Base-by-base conservation (phyloP, 345 rosid genomes). In the Anastatica hierochuntica region DNA sequence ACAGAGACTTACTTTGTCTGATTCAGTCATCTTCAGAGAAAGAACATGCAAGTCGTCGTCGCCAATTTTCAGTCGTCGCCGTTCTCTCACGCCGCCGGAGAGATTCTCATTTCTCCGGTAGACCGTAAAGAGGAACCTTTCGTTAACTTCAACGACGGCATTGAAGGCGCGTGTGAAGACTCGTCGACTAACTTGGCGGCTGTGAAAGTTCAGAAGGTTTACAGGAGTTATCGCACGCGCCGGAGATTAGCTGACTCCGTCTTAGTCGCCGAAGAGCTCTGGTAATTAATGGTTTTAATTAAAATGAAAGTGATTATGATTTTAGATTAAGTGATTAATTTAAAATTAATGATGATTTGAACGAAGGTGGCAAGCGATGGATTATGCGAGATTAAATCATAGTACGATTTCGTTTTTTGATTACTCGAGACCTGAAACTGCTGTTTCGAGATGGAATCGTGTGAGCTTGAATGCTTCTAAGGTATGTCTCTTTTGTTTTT, bases 181-280 rank as follows among this genome's bases (percentile, higher is more conserved):
- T 47, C 57, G 10, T 3, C 71, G 5, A 4, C 58, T 10, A 59
- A 15, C 18, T 56, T 54, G 18, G 90, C 97, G 7, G 94, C 84
- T 7, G 81, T 86, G 54, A 83, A 67, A 69, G 34, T 90, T 24
- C 97, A 84, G 79, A 89, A 89, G 69, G 88, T 83, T 3, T 89
- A 89, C 58, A 62, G 85, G 68, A 73, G 97, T 64, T 86, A 90
- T 41, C 95, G 95, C 24, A 90, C 95, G 35, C 90, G 97, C 56
- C 95, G 97, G 13, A 67, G 79, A 59, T 37, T 90, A 64, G 95
- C 97, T 0, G 97, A 89, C 72, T 78, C 95, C 30, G 97, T 82
- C 3, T 82, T 90, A 4, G 83, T 86, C n/a, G 90, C 83, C 17
- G 95, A 85, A 75, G 94, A 83, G 63, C 79, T 83, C 53, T 89